A percentile compares a stretch with the other conserved stretches of the same genome.
These are phyloP conservation scores for Nigrograna mackinnonii DNA, from an alignment of 2,329 filamentous ascomycete species.

Conservation along the genomic window DNA sequence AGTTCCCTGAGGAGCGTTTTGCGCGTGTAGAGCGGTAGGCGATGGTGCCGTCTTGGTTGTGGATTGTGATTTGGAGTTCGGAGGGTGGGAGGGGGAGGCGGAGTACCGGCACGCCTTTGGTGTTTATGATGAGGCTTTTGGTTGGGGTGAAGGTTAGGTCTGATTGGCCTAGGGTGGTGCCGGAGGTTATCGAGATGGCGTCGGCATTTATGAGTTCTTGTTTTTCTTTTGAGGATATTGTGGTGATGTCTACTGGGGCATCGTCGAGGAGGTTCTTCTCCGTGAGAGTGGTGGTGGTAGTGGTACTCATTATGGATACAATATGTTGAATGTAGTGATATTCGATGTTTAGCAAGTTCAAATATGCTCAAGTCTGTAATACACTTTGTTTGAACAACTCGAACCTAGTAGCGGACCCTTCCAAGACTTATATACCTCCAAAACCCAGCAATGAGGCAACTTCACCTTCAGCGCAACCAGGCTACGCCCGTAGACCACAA, in stretches of 20 bases:
- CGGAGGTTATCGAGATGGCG: conserved; percentile 16
- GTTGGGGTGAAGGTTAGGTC: conserved; percentile 45
- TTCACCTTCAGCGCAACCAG: neutral
- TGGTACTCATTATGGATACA: conserved; percentile 5
- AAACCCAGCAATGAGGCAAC: too few species aligned
- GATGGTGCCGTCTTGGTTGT: conserved; percentile 39
- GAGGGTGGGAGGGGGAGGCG: conserved; percentile 47
- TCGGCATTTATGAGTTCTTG: conserved; percentile 18
- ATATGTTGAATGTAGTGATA: conserved; percentile 1
- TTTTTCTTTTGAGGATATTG: conserved; percentile 19
- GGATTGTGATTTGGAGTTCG: conserved; percentile 41
- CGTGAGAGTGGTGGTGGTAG: conserved; percentile 8
- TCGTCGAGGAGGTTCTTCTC: conserved; percentile 9
- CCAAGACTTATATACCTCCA: too few species aligned
- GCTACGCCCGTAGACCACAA: conserved; percentile 3
- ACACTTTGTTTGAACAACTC: too few species aligned
- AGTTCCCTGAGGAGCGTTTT: conserved; percentile 52
- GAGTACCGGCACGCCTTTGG: conserved; percentile 48
- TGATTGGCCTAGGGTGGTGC: conserved; percentile 13
- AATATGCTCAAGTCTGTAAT: neutral
- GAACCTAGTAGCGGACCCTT: too few species aligned
- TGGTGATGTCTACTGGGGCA: conserved; percentile 10
- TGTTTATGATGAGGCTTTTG: conserved; percentile 54
- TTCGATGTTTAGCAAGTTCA: neutral
- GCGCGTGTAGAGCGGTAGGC: conserved; percentile 59